phyloP scores from a whole-genome alignment of 768 basidiomycete species.

The Pulveroboletus frians region DNA sequence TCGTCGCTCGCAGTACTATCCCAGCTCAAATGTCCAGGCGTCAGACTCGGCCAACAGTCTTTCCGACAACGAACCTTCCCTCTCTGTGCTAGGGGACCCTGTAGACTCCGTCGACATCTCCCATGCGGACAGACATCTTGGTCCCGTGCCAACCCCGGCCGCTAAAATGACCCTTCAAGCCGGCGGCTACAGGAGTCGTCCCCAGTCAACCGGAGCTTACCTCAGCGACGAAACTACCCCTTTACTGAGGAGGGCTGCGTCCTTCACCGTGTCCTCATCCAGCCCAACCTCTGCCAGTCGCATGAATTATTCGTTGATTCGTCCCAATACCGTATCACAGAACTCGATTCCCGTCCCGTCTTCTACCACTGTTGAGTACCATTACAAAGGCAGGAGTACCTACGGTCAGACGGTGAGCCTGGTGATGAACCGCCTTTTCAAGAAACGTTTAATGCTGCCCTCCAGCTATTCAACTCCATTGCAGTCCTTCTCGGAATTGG shows the following conservation, averaged over 20 bases:
- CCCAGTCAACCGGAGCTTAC: neutral
- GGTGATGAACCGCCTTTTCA: neutral
- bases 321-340: neutral
- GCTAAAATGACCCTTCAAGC: conserved; percentile 20
- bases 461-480: conserved; percentile 81
- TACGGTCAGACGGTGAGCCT: conserved; percentile 64
- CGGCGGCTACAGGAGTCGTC: conserved; percentile 11
- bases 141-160: conserved; percentile 3
- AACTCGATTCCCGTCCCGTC: conserved; percentile 1
- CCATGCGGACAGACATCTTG: neutral
- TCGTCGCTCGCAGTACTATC: conserved; percentile 63
- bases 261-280: conserved; percentile 27
- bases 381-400: conserved; percentile 55
- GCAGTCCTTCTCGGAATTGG: conserved; percentile 86
- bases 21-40: conserved; percentile 53
- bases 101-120: neutral
- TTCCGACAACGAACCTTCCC: conserved; percentile 30
- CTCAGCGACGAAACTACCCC: conserved; percentile 32
- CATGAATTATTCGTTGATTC: neutral
- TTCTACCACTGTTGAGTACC: conserved; percentile 8
- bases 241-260: conserved; percentile 36
- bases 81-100: conserved; percentile 2
- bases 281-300: neutral
- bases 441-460: conserved; percentile 1
- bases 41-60: conserved; percentile 38